A percentile compares a stretch with the other conserved stretches of the same genome.
Evolutionary conservation across 495 filamentous ascomycete species (phyloP).

Genomic region (Echria macrotheca): DNA sequence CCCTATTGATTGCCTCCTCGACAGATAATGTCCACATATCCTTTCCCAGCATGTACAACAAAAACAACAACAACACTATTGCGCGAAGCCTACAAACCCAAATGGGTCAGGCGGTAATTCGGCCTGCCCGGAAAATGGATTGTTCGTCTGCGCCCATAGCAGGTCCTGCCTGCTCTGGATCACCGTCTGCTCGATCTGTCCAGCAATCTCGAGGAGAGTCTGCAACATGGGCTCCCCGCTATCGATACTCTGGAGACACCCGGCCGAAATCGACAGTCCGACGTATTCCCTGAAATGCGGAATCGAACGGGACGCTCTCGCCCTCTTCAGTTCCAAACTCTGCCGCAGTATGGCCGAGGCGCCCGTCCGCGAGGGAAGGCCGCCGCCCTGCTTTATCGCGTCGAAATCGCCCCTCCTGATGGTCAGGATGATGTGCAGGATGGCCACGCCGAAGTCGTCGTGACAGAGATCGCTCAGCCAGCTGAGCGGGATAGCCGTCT

Average conservation of each 20-base stretch:
- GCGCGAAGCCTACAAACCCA: too few relatives aligned
- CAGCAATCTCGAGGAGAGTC: slow-evolving; percentile 16
- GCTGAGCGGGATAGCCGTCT: not conserved
- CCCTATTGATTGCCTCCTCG: too few relatives aligned
- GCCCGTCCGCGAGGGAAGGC: not conserved
- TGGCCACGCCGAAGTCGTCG: slow-evolving; percentile 23
- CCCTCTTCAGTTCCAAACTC: slow-evolving; percentile 9
- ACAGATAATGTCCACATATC: too few relatives aligned
- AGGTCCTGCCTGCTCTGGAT: slow-evolving; percentile 10
- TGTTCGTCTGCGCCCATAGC: slow-evolving; percentile 5
- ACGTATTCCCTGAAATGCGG: slow-evolving; percentile 18
- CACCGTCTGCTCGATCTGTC: slow-evolving; percentile 19
- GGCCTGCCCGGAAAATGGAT: slow-evolving; percentile 5
- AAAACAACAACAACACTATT: too few relatives aligned
- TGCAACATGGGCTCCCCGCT: slow-evolving; percentile 10
- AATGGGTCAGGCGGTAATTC: slow-evolving; percentile 5
- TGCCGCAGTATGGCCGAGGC: slow-evolving; percentile 11
- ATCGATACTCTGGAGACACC: slow-evolving; percentile 11
- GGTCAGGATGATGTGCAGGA: slow-evolving; percentile 17
- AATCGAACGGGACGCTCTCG: slow-evolving; percentile 14
- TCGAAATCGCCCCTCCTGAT: slow-evolving; percentile 11
- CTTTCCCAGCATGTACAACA: not conserved
- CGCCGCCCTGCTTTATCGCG: not conserved
- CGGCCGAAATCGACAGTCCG: slow-evolving; percentile 10
- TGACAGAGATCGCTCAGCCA: slow-evolving; percentile 22